Base-by-base conservation (phyloP, 2,329 filamentous ascomycete species). In the Botrytis cinerea region DNA sequence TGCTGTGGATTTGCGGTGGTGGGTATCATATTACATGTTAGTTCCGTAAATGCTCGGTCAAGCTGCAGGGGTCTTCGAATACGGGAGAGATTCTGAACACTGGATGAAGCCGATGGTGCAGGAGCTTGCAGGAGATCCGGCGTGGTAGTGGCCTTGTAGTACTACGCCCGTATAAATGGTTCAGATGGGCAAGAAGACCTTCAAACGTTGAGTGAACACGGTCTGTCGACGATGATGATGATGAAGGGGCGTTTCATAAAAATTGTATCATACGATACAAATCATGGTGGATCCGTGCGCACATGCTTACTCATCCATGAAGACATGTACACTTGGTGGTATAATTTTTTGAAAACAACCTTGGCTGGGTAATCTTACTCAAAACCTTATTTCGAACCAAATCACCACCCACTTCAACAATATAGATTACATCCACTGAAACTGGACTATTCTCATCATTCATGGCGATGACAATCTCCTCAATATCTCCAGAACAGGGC, bases 1-100 rank as follows among this genome's bases (percentile, higher is more conserved):
- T 43, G 51, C 51, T 22, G 51, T 46, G 51, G 25, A 25, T 45
- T 70, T 45, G 51, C 38, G 35, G 48, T 70, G 38, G 67, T 70
- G n/a, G 51, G 48, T 59, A 70, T 60, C 40, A 57, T 70, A 16
- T 60, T 40, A 67, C 51, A 68, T 54, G 38, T 46, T 59, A 22
- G 38, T 70, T 46, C n/a, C 38, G 20, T 16, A 54, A 43, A 28
- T 28, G 14, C 48, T 70, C n/a, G 38, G 4, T 70, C 48, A 60
- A 68, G 32, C 32, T 43, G 54, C 51, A 70, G 51, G n/a, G 67
- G 22, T 67, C 25, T 67, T 35, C 22, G 20, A 6, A 25, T 38
- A 45, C 10, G n/a, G 16, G 9, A 46, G 46, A n/a, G 61, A 46
- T 12, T 16, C n/a, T 16, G 59, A 4, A 57, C 4, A 32, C 12